A percentile compares a stretch with the other conserved stretches of the same genome.
Evolutionary conservation across 2,329 filamentous ascomycete species (phyloP).

Genomic region (Xylaria polymorpha): DNA sequence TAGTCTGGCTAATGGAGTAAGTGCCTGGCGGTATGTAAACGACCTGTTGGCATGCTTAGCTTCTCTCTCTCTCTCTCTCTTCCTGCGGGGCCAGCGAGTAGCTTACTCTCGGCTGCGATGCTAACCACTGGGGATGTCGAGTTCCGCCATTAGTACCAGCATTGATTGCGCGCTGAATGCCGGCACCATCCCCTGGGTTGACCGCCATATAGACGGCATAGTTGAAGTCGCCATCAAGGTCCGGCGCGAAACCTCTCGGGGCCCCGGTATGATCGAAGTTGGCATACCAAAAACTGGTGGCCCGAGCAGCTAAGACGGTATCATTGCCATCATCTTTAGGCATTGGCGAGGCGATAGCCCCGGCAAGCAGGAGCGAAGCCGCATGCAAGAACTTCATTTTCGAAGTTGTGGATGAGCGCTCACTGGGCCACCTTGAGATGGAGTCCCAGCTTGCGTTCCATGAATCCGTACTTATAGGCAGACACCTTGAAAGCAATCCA

Average conservation of each 20-base stretch:
- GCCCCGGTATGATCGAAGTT: constrained; percentile 55
- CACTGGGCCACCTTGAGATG: neutral
- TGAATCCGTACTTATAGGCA: constrained; percentile 25
- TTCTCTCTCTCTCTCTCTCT: neutral
- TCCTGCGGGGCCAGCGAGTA: neutral
- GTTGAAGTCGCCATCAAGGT: constrained; percentile 53
- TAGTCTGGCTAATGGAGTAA: constrained; percentile 55
- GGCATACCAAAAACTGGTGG: constrained; percentile 55
- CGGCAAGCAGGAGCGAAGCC: constrained; percentile 31
- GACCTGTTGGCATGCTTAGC: constrained; percentile 47
- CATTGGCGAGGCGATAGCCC: constrained; percentile 34
- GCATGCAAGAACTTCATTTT: constrained; percentile 32
- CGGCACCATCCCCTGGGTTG: constrained; percentile 51
- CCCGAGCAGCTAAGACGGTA: constrained; percentile 30
- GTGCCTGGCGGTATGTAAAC: constrained; percentile 58
- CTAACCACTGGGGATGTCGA: constrained; percentile 55
- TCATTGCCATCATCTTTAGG: constrained; percentile 26
- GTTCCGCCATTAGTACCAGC: constrained; percentile 49
- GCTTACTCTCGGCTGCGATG: constrained; percentile 55
- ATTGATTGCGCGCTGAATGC: constrained; percentile 56
- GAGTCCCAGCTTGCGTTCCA: neutral
- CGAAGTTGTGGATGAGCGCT: neutral
- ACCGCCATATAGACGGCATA: constrained; percentile 56
- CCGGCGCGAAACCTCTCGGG: constrained; percentile 55
- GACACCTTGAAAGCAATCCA: neutral